A percentile compares a stretch with the other conserved stretches of the same genome.
phyloP scores from a whole-genome alignment of 805 yeast genomes.

The Isabelozyma gotoi region DNA sequence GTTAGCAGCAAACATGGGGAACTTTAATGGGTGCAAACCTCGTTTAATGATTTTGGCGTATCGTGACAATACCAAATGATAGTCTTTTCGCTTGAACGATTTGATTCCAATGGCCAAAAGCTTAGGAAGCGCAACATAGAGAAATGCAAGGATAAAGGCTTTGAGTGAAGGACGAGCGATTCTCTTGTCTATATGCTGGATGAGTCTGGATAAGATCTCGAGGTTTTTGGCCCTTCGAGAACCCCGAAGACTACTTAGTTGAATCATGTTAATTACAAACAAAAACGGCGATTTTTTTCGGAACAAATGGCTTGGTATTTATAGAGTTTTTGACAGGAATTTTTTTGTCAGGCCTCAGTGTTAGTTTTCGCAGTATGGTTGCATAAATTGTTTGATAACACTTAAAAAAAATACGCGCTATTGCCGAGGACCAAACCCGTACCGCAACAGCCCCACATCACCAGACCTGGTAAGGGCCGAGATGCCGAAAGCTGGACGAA shows the following conservation, averaged over 20 bases:
- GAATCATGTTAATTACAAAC: not conserved
- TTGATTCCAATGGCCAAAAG: slow-evolving; percentile 14
- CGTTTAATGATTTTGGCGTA: slow-evolving; percentile 14
- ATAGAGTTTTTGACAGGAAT: not conserved
- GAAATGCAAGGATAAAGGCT: slow-evolving; percentile 33
- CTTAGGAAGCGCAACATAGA: slow-evolving; percentile 34
- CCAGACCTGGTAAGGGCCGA: too few relatives aligned
- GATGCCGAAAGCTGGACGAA: too few relatives aligned
- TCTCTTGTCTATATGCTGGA: slow-evolving; percentile 2
- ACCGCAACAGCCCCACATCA: too few relatives aligned
- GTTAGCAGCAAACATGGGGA: slow-evolving; percentile 34
- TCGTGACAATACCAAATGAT: slow-evolving; percentile 14
- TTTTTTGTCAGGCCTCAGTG: too few relatives aligned
- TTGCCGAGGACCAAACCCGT: too few relatives aligned
- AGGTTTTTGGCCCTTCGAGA: not conserved
- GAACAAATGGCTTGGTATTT: not conserved
- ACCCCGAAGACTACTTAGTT: not conserved
- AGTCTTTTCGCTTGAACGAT: slow-evolving; percentile 13
- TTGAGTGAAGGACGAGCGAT: slow-evolving; percentile 27
- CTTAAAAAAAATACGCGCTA: too few relatives aligned
- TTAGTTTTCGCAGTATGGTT: not conserved
- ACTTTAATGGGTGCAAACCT: slow-evolving; percentile 29
- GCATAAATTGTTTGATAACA: too few relatives aligned
- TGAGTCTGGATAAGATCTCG: not conserved
- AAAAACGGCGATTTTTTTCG: not conserved